phyloP scores from a whole-genome alignment of 495 filamentous ascomycete genomes.

The Endocarpon pusillum region DNA sequence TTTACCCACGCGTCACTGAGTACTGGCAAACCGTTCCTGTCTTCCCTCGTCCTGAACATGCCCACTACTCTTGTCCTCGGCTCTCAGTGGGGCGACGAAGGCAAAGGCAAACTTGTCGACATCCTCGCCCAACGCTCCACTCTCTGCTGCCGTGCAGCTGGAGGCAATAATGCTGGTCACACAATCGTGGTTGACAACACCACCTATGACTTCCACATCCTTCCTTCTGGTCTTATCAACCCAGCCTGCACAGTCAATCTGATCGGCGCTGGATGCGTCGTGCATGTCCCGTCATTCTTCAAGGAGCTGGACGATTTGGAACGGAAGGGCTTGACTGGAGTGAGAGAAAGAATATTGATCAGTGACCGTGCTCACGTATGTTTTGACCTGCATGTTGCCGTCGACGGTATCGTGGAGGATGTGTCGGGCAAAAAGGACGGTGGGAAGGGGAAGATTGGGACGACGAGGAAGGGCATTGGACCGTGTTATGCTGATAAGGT shows the following conservation, averaged over 20 bases:
- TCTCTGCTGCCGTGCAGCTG: slow-evolving; percentile 44
- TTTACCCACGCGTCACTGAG: too few relatives aligned
- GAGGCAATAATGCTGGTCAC: slow-evolving; percentile 49
- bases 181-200: slow-evolving; percentile 43
- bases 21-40: too few relatives aligned
- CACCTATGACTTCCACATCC: slow-evolving; percentile 57
- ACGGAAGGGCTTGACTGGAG: slow-evolving; percentile 49
- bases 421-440: slow-evolving; percentile 52
- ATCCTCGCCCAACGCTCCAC: slow-evolving; percentile 40
- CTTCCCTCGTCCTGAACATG: too few relatives aligned
- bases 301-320: slow-evolving; percentile 59
- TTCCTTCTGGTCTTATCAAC: slow-evolving; percentile 52
- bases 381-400: slow-evolving; percentile 65
- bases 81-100: slow-evolving; percentile 56
- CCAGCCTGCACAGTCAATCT: slow-evolving; percentile 55
- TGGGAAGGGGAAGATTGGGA: slow-evolving; percentile 42
- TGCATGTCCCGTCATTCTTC: slow-evolving; percentile 79
- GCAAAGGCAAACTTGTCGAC: slow-evolving; percentile 59
- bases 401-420: slow-evolving; percentile 68
- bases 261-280: slow-evolving; percentile 70
- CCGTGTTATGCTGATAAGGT: slow-evolving; percentile 75
- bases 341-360: slow-evolving; percentile 54
- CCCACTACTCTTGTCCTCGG: slow-evolving; percentile 46
- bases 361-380: slow-evolving; percentile 70
- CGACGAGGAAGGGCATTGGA: slow-evolving; percentile 50